Conservation (phyloP, 352 stramenopile genomes). For the Pythium rishiriense region DNA sequence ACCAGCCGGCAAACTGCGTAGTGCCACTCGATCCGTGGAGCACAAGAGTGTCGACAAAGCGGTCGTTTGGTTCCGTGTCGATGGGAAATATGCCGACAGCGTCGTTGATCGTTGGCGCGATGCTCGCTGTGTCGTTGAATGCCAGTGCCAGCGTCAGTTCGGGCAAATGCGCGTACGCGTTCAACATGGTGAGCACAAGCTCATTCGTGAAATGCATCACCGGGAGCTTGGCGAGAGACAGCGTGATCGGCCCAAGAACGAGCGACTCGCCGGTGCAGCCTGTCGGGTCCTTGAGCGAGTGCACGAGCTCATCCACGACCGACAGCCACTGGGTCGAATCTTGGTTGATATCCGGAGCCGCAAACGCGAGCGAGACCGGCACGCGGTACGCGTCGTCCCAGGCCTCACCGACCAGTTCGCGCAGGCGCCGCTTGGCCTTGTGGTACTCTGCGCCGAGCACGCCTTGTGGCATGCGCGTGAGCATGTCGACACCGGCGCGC, state of each 20-base stretch:
- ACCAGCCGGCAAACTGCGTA: constrained; percentile 5
- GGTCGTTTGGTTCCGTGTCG: not conserved
- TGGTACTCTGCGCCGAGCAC: constrained; percentile 8
- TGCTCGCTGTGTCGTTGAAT: not conserved
- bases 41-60: constrained; percentile 9
- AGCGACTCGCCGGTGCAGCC: not conserved
- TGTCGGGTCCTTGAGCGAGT: not conserved
- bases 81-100: not conserved
- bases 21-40: constrained; percentile 4
- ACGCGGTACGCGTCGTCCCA: constrained; percentile 13
- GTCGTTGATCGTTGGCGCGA: constrained; percentile 14
- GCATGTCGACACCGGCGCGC: constrained; percentile 3
- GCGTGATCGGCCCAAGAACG: not conserved
- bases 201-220: constrained; percentile 10
- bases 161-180: not conserved
- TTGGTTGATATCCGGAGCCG: not conserved
- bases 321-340: constrained; percentile 6
- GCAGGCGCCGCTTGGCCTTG: not conserved
- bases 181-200: constrained; percentile 1
- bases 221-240: not conserved
- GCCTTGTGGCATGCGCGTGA: constrained; percentile 3
- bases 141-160: not conserved
- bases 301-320: constrained; percentile 16
- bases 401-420: not conserved
- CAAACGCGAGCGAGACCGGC: constrained; percentile 4